Evolutionary conservation across 441 rosid genomes (phyloP).

Genomic region (Gossypium schwendimanii): DNA sequence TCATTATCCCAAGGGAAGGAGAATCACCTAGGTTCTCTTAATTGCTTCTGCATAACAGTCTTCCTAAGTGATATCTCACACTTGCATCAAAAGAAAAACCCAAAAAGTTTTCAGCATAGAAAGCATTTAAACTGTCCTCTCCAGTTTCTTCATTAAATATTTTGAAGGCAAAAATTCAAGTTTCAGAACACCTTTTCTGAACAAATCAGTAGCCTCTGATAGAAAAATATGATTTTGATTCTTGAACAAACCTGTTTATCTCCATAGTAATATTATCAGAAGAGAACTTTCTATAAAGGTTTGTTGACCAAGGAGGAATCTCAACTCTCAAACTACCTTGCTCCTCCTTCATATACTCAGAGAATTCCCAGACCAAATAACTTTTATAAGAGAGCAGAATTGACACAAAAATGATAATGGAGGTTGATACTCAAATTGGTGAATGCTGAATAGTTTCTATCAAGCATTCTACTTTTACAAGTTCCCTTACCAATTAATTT

Average conservation of each 20-base stretch:
- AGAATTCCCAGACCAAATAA: not conserved
- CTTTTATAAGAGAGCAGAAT: not conserved
- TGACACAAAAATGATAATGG: not conserved
- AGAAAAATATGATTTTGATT: not conserved
- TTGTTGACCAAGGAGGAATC: not conserved
- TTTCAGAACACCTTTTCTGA: not conserved
- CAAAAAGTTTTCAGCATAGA: not conserved
- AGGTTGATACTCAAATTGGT: not conserved
- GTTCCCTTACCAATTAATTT: not conserved
- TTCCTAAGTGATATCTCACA: not conserved
- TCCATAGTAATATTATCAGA: not conserved
- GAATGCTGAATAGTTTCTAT: not conserved
- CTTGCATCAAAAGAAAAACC: not conserved
- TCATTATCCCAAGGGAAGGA: not conserved
- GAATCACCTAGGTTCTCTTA: not conserved
- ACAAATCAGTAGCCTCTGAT: not conserved
- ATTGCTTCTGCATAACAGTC: not conserved
- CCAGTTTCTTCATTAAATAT: not conserved
- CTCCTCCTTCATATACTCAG: not conserved
- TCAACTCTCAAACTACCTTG: not conserved
- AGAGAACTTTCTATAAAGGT: not conserved
- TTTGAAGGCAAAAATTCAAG: not conserved
- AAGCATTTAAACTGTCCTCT: not conserved
- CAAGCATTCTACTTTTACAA: not conserved
- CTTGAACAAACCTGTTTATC: not conserved